phyloP scores from a whole-genome alignment of 306 rosid genomes.

The Geum urbanum region DNA sequence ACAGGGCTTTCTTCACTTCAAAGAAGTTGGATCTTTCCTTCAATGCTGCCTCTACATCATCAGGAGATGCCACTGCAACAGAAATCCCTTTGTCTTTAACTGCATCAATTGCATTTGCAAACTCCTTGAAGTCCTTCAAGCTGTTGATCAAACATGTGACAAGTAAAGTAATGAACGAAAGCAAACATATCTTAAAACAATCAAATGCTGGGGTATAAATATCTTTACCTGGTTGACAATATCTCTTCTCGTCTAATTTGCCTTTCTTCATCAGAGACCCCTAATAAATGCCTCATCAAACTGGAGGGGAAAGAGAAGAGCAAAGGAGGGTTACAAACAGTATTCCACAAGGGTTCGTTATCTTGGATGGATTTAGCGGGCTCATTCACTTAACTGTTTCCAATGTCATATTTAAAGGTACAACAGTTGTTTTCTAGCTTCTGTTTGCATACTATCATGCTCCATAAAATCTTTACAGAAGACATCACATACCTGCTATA shows the following conservation, averaged over 20 bases:
- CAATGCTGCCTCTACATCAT: slow-evolving; percentile 74
- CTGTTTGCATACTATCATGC: background rate
- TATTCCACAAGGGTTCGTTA: too few species aligned
- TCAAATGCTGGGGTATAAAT: background rate
- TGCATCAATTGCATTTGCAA: slow-evolving; percentile 61
- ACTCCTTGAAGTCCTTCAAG: slow-evolving; percentile 80
- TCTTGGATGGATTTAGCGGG: too few species aligned
- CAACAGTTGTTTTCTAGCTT: background rate
- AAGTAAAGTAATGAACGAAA: background rate
- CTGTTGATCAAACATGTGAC: slow-evolving; percentile 36
- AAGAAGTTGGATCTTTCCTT: slow-evolving; percentile 60
- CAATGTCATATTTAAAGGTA: background rate
- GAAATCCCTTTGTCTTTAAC: slow-evolving; percentile 77
- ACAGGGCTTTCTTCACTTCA: slow-evolving; percentile 65
- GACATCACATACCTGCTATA: slow-evolving; percentile 69
- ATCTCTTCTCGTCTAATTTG: slow-evolving; percentile 83
- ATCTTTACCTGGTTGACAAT: slow-evolving; percentile 70
- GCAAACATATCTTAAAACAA: background rate
- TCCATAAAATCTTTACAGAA: background rate
- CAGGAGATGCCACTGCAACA: slow-evolving; percentile 94
- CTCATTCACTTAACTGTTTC: background rate
- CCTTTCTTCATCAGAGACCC: slow-evolving; percentile 91
- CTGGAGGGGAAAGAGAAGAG: slow-evolving; percentile 26
- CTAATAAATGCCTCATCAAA: slow-evolving; percentile 77
- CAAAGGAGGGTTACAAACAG: background rate